A percentile compares a stretch with the other conserved stretches of the same genome.
phyloP scores from a whole-genome alignment of 306 rosid genomes.

The Fragaria iinumae region DNA sequence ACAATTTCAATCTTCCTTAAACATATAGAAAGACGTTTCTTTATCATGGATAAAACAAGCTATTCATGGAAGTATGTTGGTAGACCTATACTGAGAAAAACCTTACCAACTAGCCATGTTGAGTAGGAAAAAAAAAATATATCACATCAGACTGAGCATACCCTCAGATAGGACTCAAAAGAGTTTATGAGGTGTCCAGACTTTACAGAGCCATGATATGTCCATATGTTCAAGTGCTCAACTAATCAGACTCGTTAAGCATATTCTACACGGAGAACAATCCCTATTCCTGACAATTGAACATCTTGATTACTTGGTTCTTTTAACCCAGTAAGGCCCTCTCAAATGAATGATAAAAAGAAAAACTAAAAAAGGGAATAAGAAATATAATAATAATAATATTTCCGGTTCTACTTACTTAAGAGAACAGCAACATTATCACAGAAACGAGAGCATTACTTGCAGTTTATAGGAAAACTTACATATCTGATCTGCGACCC shows the following conservation, averaged over 20 bases:
- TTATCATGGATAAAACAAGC: background rate
- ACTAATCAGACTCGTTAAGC: background rate
- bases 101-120: background rate
- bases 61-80: background rate
- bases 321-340: background rate
- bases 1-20: background rate
- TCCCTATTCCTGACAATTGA: background rate
- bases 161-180: background rate
- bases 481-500: conserved; percentile 98
- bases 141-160: background rate
- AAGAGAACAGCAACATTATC: background rate
- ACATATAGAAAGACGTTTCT: background rate
- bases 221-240: background rate
- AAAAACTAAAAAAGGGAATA: no score
- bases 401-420: background rate
- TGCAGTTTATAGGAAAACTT: conserved; percentile 36
- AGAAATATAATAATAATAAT: background rate
- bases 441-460: background rate
- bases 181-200: background rate
- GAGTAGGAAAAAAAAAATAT: background rate
- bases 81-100: background rate
- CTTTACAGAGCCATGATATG: background rate
- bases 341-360: background rate
- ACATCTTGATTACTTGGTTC: background rate
- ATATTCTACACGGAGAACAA: no score